Base-by-base conservation (phyloP, 306 rosid genomes). In the Dryas drummondii region DNA sequence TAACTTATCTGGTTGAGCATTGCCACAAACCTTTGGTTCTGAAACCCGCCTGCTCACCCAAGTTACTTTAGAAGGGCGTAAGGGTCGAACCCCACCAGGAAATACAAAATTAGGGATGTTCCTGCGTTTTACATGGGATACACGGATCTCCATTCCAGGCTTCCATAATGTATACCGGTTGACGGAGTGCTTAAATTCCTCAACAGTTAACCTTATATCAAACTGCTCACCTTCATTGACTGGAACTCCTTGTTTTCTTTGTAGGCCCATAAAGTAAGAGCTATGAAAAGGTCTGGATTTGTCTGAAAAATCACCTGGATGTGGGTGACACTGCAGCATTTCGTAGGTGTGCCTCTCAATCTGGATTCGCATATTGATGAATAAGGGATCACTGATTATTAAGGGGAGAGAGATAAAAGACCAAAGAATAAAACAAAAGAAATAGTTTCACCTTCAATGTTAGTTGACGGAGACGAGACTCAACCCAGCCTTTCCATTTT, bases 401-500 rank as follows among this genome's bases (percentile, higher is more conserved):
- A 7, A 41, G 26, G 41, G 32, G 70, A 71, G 48, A 9, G 19
- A 56, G 42, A 17, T 4, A 19, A 52, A 75, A 53, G 48, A 27
- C 8, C 5, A 68, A 41, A 74, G 8, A 60, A 70, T 69, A 41
- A 46, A 78, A 56, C 53, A 63, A 57, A 65, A 53, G 27, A 16
- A 40, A 61, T 81, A 49, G n/a, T 46, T 59, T 75, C 82, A 94
- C 97, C 97, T 90, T 92, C 82, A 92, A 76, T 45, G 97, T 94
- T 62, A 94, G 88, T 57, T 92, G 97, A 54, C 99, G 96, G 53
- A 92, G 97, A 63, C 99, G 96, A 76, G 99, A 94, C 72, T 90
- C 96, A 84, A 94, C 99, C 99, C 99, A 94, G 42, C 99, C 99
- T 81, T 94, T 92, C 97, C 97, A 94, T 46, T 86, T 83, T 88